Evolutionary conservation across 768 basidiomycete genomes (phyloP), one percentile per base, ranked within the genome.

Genomic region (Lactifluus piperatus): DNA sequence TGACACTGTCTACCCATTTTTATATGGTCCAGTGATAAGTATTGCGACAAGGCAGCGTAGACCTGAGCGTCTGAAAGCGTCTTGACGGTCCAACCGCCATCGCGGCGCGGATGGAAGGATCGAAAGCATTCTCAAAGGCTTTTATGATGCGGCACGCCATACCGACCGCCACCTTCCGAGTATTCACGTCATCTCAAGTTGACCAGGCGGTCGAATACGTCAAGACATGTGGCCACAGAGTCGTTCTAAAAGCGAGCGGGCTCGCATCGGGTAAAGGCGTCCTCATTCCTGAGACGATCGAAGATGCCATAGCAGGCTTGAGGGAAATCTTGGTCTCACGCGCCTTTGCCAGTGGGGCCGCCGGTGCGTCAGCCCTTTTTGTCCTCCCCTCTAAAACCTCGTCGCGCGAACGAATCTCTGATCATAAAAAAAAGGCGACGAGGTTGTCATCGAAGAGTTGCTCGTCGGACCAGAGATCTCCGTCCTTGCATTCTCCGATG

Each of bases 181-280:
- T 83, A 54, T 98, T 97, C 76, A 74, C 79, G 52, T 79, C 88
- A 7, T 74, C 79, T 9, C 78, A 93, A 69, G 71, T 86, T 68
- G 77, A 84, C 14, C 76, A 85, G 39, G 97, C 95, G 4, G 75
- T 84, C 34, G 72, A 80, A 44, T 91, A 97, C 69, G 83, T 97
- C 63, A 78, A 84, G 66, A 77, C 79, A 1, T 91, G 88, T 67
- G 82, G 79, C 5, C 80, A 89, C 70, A 76, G 75, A 1, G 84
- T 95, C 55, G 97, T 99, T 9, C 77, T 99, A 60, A 99, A 99
- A 76, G 97, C 94, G 10, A 87, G 84, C 58, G 97, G 97, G 5
- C 81, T 99, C 22, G 95, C 97, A 2, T 92, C 81, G 5, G 97
- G 97, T 14, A 98, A 99, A 69, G 97, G 97, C 52, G 97, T 99